Conservation (phyloP, 345 rosid genomes). For the Salix purpurea region DNA sequence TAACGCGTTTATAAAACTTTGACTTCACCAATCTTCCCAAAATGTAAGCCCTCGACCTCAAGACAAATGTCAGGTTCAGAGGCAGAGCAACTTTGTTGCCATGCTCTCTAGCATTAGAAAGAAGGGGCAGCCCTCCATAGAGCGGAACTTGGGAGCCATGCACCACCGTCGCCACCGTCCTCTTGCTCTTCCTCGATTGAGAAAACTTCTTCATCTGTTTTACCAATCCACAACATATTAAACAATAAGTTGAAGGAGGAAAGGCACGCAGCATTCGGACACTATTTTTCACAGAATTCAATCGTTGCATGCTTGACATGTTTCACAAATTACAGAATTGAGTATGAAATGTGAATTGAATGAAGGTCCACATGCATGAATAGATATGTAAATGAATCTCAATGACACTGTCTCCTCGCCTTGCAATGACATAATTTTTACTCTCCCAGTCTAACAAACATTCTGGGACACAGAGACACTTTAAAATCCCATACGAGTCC, state of each 20-base stretch:
- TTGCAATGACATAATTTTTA: not conserved
- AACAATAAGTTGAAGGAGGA: not conserved
- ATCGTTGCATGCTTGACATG: not conserved
- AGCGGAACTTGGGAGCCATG: constrained; percentile 69
- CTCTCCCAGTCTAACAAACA: not conserved
- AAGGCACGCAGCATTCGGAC: not conserved
- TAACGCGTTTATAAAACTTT: constrained; percentile 46
- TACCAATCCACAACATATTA: not conserved
- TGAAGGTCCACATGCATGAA: not conserved
- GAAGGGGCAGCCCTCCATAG: constrained; percentile 66
- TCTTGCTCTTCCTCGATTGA: constrained; percentile 49
- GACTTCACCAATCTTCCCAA: constrained; percentile 48
- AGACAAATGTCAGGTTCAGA: constrained; percentile 62
- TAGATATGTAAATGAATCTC: not conserved
- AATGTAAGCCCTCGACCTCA: constrained; percentile 83
- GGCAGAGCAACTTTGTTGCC: constrained; percentile 46
- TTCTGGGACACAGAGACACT: not conserved
- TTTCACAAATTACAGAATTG: not conserved
- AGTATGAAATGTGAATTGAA: not conserved
- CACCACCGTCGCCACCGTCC: constrained; percentile 48
- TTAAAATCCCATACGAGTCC: not conserved
- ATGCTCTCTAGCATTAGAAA: constrained; percentile 33
- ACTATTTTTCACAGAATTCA: too few relatives aligned
- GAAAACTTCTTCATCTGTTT: constrained; percentile 74
- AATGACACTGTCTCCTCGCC: not conserved